phyloP scores from a whole-genome alignment of 2,329 filamentous ascomycete genomes.

The Raffaelea albimanens region DNA sequence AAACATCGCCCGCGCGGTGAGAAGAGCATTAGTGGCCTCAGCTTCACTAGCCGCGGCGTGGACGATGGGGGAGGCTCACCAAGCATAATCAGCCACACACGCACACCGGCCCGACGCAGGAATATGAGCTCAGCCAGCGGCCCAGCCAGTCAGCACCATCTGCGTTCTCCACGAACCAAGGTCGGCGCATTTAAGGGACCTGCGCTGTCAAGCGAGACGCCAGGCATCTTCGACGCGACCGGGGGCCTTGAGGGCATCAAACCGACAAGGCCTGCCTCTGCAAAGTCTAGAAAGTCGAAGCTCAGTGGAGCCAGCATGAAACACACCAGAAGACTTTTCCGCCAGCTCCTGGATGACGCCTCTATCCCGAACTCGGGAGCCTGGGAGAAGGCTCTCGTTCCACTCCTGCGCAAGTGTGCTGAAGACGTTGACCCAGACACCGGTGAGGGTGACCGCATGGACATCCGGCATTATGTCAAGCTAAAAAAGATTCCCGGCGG shows the following conservation, averaged over 20 bases:
- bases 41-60: slow-evolving; percentile 57
- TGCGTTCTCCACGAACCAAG: slow-evolving; percentile 63
- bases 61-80: slow-evolving; percentile 51
- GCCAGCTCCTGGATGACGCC: slow-evolving; percentile 72
- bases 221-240: slow-evolving; percentile 36
- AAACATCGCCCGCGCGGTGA: slow-evolving; percentile 71
- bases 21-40: slow-evolving; percentile 63
- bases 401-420: slow-evolving; percentile 81
- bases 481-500: slow-evolving; percentile 93
- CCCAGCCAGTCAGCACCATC: slow-evolving; percentile 42
- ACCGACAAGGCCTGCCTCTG: slow-evolving; percentile 21
- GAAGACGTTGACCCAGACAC: slow-evolving; percentile 94
- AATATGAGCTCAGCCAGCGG: slow-evolving; percentile 80
- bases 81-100: slow-evolving; percentile 48
- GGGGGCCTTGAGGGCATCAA: slow-evolving; percentile 32
- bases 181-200: slow-evolving; percentile 47
- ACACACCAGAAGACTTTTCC: slow-evolving; percentile 77
- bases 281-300: slow-evolving; percentile 64
- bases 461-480: slow-evolving; percentile 95
- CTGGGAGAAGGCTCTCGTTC: slow-evolving; percentile 86
- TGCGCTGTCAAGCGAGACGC: slow-evolving; percentile 40
- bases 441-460: slow-evolving; percentile 84
- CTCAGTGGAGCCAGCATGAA: slow-evolving; percentile 79
- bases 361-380: slow-evolving; percentile 61
- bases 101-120: slow-evolving; percentile 56